Evolutionary conservation across 208 protist species (phyloP), one percentile per base, ranked within the genome.

Genomic region (Wallacemonas sp.): DNA sequence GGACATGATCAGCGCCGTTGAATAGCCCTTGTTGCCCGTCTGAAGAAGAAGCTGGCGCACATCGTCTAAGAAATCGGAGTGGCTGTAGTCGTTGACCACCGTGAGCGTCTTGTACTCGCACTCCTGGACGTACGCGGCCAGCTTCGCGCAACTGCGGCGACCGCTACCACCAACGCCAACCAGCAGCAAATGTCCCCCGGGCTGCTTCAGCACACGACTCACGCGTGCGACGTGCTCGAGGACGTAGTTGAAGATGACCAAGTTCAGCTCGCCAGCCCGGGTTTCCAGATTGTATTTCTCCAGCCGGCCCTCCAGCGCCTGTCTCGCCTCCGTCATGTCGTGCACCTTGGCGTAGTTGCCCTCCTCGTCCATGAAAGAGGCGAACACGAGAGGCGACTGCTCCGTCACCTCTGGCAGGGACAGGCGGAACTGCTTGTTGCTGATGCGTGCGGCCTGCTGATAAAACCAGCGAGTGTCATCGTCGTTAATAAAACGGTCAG

Each of bases 131-230:
- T 93, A 95, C 17, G 94, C 87, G 1, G 96, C 96, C 36, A 99
- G 88, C 53, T 84, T 84, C 5, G 97, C 90, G 49, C 98, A 93
- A 55, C 93, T 97, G 77, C 97, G 91, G 4, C 97, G 86, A 12
- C 98, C 98, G 62, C 86, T 97, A 30, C 98, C 98, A 39, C 97
- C 97, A 21, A 99, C 96, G 55, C 98, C 98, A 49, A 99, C 76
- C 12, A 99, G 85, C 39, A 99, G 79, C 49, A 97, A 82, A 75
- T 99, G 88, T 17, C 98, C 98, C 21, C 84, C 86, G 27, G 98
- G 98, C 76, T 98, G 96, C 31, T 80, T 86, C 31, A 99, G 75
- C 63, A 99, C 93, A 47, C 98, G 94, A 62, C 83, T 90, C 53
- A 99, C 97, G 30, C 98, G 81, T 17, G 89, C 80, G 12, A 99